A percentile compares a stretch with the other conserved stretches of the same genome.
Conservation (phyloP, 176 grass and related monocot genomes). For the Thalia dealbata region DNA sequence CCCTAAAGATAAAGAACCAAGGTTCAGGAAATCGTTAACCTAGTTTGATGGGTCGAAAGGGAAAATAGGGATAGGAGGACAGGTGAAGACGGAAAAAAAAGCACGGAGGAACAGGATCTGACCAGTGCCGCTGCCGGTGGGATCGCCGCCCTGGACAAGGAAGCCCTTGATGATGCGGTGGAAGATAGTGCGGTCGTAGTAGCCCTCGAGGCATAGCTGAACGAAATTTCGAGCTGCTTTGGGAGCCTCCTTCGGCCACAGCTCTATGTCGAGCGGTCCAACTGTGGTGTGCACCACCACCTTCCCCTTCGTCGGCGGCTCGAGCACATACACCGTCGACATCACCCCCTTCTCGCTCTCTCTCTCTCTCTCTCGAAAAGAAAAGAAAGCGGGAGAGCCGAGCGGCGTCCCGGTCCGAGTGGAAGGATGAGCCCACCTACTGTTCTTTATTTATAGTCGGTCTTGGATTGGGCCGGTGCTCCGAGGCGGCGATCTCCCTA, state of each 20-base stretch:
- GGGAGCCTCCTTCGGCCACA: slow-evolving; percentile 94
- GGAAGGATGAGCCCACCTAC: too few species aligned
- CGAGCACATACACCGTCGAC: slow-evolving; percentile 86
- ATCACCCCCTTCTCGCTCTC: slow-evolving; percentile 23
- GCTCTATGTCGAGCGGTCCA: slow-evolving; percentile 77
- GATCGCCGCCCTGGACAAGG: slow-evolving; percentile 86
- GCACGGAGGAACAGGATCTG: background rate
- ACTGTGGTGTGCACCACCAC: slow-evolving; percentile 80
- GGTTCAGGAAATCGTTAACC: background rate
- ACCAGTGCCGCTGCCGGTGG: slow-evolving; percentile 67
- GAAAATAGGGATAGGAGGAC: background rate
- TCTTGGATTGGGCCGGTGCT: too few species aligned
- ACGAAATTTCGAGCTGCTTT: slow-evolving; percentile 91
- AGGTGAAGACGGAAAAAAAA: background rate
- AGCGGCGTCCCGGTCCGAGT: too few species aligned
- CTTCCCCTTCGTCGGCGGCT: slow-evolving; percentile 89
- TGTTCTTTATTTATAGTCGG: too few species aligned
- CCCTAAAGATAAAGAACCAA: background rate
- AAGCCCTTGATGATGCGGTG: slow-evolving; percentile 90
- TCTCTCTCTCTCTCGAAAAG: background rate
- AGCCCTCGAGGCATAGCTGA: slow-evolving; percentile 88
- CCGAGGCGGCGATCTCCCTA: too few species aligned
- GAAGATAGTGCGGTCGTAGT: slow-evolving; percentile 80
- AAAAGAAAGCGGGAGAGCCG: background rate
- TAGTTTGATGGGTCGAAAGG: background rate